These are phyloP conservation scores for Misopates orontium DNA, from an alignment of 257 asterid species.

Conservation along the genomic window DNA sequence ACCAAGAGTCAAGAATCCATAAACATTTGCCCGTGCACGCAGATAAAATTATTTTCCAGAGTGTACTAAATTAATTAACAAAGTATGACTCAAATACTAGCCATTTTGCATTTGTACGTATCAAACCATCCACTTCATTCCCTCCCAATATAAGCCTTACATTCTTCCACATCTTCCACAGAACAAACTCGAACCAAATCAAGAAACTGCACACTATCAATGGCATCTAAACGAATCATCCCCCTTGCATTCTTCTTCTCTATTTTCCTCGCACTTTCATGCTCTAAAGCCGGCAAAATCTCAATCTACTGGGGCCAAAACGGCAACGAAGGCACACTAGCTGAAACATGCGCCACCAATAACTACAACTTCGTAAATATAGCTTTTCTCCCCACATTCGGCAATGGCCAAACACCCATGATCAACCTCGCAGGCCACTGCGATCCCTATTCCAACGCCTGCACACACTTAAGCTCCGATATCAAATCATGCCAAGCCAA, in stretches of 20 bases:
- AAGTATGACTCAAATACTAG: too few relatives aligned
- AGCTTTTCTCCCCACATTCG: conserved; percentile 45
- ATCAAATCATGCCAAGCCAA: conserved; percentile 37
- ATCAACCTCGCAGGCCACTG: conserved; percentile 43
- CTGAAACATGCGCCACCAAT: conserved; percentile 29
- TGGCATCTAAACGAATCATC: not conserved
- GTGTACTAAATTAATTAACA: too few relatives aligned
- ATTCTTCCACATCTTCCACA: not conserved
- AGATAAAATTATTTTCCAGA: too few relatives aligned
- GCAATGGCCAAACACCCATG: conserved; percentile 42
- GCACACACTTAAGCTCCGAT: conserved; percentile 28
- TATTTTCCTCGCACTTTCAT: conserved; percentile 3
- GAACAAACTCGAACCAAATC: not conserved
- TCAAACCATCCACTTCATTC: not conserved
- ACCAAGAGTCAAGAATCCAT: too few relatives aligned
- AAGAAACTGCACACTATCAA: not conserved
- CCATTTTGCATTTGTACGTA: too few relatives aligned
- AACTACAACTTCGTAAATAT: conserved; percentile 38
- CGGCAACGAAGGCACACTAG: conserved; percentile 19
- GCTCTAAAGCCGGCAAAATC: not conserved
- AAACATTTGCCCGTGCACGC: too few relatives aligned
- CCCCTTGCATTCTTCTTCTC: not conserved
- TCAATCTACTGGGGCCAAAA: conserved; percentile 22
- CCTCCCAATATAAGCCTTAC: not conserved
- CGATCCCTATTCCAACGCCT: conserved; percentile 34